Evolutionary conservation across 1,139 yeast genomes (phyloP), one percentile per base, ranked within the genome.

Genomic region (Scheffersomyces cryptocercus): DNA sequence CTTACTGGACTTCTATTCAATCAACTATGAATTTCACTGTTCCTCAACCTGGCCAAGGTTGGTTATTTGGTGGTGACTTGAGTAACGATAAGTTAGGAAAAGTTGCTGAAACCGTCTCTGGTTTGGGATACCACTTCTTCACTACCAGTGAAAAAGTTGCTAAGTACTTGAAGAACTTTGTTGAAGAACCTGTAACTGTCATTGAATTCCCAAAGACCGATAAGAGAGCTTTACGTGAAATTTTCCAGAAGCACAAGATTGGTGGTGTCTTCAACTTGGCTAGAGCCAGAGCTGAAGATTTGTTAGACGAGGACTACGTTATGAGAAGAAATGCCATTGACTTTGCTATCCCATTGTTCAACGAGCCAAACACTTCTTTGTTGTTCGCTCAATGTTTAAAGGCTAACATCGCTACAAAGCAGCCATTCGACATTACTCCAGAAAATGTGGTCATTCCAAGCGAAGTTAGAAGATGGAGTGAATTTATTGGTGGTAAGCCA

Each of bases 261-360:
- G 80, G 85, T 52, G 85, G 89, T 49, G 99, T 93, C 29, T 83
- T 93, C 79, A 95, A 95, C 71, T 79, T 93, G 62, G 97, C 99
- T 41, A 78, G 77, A 57, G 86, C 89, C 39, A 82, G 97, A 65
- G 99, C 98, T 33, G 95, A 88, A 61, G 72, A 78, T 52, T 77
- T 88, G 54, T 70, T 82, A 51, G 98, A 93, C 59, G 85, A 87
- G 67, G 98, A 93, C 70, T 93, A 93, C 64, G 86, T 91, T 44
- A 93, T 93, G 98, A 85, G 99, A 77, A 85, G 99, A 75, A 93
- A 91, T 65, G 98, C 99, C 41, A 95, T 93, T 71, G 99, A 93
- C 68, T 93, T 95, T 66, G 98, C 88, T 47, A 86, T 93, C 59
- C 97, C 99, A 39, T 77, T 93, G 65, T 91, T 93, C 75, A 93